Percentiles rank a stretch among this genome's conserved stretches.
Conservation (phyloP, 163 green algal species). For the Chlamydomonas reinhardtii region DNA sequence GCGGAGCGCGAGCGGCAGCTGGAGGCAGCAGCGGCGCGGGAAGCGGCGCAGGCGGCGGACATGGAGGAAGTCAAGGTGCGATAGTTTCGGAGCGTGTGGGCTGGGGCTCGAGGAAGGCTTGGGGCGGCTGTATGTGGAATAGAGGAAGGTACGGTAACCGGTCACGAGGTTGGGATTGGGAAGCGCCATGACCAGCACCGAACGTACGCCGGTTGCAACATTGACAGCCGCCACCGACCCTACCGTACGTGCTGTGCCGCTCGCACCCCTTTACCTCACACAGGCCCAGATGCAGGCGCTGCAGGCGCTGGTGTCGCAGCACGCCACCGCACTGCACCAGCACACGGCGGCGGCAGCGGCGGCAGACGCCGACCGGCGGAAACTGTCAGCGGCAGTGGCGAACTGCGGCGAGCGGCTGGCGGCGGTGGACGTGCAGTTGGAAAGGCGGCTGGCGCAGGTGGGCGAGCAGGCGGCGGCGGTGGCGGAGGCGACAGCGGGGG, state of each 20-base stretch:
- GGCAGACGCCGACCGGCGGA: background rate
- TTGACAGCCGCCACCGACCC: no score
- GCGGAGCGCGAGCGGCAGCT: slow-evolving; percentile 1
- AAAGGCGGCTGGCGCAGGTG: background rate
- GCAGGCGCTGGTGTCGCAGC: slow-evolving; percentile 6
- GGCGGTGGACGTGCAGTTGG: background rate
- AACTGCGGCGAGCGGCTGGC: background rate
- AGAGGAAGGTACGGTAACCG: no score
- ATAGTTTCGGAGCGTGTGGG: background rate
- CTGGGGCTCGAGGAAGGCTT: no score
- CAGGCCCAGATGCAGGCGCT: slow-evolving; percentile 34
- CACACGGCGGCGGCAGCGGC: background rate
- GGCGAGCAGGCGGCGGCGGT: background rate
- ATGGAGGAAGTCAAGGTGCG: slow-evolving; percentile 40
- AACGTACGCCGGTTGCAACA: no score
- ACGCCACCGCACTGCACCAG: background rate
- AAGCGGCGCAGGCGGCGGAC: background rate
- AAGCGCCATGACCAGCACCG: no score
- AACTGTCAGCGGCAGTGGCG: background rate
- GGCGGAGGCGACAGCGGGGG: background rate
- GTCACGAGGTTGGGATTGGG: no score
- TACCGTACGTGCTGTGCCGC: no score
- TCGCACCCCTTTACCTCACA: no score
- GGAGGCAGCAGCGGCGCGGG: background rate
- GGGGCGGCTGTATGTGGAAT: no score